Percentiles rank a stretch among this genome's conserved stretches.
Conservation (phyloP, 2,329 filamentous ascomycete species). For the Fusarium albidum region DNA sequence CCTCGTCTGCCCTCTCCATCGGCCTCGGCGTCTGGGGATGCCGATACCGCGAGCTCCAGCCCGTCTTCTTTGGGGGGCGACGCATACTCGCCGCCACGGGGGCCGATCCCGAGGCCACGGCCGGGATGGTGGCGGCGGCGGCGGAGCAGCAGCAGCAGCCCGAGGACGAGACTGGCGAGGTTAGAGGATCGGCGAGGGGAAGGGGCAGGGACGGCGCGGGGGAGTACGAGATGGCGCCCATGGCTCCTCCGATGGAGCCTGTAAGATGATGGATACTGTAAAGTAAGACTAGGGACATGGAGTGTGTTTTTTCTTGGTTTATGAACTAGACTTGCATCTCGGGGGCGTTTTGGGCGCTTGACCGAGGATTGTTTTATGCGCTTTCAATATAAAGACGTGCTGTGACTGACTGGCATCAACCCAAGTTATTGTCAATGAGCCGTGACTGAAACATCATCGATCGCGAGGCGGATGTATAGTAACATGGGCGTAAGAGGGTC, state of each 20-base stretch:
- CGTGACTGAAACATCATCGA: no score
- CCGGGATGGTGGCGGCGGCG: conserved; percentile 34
- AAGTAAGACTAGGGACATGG: neutral
- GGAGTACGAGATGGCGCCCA: conserved; percentile 72
- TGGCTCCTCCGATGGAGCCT: conserved; percentile 40
- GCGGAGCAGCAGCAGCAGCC: conserved; percentile 21
- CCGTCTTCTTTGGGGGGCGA: conserved; percentile 83
- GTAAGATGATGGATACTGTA: conserved; percentile 36
- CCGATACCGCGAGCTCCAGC: conserved; percentile 86
- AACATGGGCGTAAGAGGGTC: no score
- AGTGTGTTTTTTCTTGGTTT: no score
- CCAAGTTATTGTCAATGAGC: no score
- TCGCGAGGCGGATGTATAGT: no score
- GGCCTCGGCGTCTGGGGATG: conserved; percentile 88
- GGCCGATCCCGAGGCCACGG: conserved; percentile 13
- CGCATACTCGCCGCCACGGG: conserved; percentile 46
- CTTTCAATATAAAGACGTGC: conserved; percentile 7
- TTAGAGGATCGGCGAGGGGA: conserved; percentile 59
- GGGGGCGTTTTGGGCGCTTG: conserved; percentile 43
- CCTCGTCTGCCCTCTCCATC: conserved; percentile 55
- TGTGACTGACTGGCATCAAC: neutral
- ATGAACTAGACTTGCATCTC: conserved; percentile 45
- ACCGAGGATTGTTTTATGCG: conserved; percentile 16
- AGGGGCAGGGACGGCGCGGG: conserved; percentile 63
- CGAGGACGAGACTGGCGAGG: conserved; percentile 57